Conservation (phyloP, 192 early-diverging fungal species). For the Paraglomus brasilianum region DNA sequence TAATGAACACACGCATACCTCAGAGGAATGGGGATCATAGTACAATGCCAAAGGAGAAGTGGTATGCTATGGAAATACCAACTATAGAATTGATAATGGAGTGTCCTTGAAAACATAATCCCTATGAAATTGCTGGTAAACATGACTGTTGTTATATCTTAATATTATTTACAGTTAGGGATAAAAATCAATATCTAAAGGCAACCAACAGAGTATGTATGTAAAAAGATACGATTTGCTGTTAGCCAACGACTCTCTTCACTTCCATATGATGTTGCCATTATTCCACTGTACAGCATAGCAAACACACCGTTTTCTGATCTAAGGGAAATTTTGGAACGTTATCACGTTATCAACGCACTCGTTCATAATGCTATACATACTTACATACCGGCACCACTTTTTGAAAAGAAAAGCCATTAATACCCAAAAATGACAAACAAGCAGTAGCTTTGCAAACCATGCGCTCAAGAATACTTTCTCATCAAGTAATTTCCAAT, state of each 20-base stretch:
- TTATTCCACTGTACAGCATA: conserved; percentile 33
- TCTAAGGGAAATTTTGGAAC: conserved; percentile 8
- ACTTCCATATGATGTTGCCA: not conserved
- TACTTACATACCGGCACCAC: conserved; percentile 52
- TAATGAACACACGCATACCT: not conserved
- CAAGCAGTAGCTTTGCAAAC: conserved; percentile 62
- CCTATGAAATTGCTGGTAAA: conserved; percentile 91
- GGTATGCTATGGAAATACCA: conserved; percentile 93
- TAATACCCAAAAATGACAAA: conserved; percentile 61
- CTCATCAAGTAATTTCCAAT: conserved; percentile 84
- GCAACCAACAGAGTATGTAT: not conserved
- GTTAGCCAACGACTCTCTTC: conserved; percentile 31
- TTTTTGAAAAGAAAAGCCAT: conserved; percentile 53
- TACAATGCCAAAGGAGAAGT: conserved; percentile 67
- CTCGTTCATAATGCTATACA: not conserved
- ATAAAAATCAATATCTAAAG: conserved; percentile 1
- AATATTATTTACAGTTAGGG: conserved; percentile 5
- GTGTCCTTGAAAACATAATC: conserved; percentile 78
- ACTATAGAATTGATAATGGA: conserved; percentile 97
- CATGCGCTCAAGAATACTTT: conserved; percentile 60
- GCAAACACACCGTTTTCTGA: conserved; percentile 39
- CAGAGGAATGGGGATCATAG: conserved; percentile 34
- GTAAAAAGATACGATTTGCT: conserved; percentile 36
- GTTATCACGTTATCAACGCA: not conserved
- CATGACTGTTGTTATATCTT: conserved; percentile 66